A percentile compares a stretch with the other conserved stretches of the same genome.
phyloP scores from a whole-genome alignment of 192 early-diverging fungal genomes.

The Umbelopsis ramanniana region DNA sequence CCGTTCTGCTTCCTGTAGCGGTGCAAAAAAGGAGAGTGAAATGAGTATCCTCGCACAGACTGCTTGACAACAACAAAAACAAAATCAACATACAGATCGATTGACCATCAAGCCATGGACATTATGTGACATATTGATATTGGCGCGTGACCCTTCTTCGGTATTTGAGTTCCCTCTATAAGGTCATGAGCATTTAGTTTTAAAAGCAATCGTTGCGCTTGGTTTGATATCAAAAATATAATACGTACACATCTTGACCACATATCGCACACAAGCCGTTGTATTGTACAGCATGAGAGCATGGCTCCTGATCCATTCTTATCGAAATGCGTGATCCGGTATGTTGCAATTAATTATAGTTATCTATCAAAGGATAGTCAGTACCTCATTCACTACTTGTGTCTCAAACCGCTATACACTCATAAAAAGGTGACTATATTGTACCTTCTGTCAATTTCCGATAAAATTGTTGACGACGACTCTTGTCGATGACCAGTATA shows the following conservation, averaged over 20 bases:
- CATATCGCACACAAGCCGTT: constrained; percentile 84
- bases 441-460: too few relatives aligned
- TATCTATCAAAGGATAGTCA: neutral
- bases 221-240: neutral
- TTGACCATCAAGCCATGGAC: constrained; percentile 71
- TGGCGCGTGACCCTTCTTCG: constrained; percentile 62
- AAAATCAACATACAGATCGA: constrained; percentile 40
- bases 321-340: neutral
- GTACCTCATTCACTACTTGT: neutral
- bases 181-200: neutral
- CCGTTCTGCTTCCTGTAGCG: constrained; percentile 64
- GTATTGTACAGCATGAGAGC: constrained; percentile 76
- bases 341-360: neutral
- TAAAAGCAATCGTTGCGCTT: neutral
- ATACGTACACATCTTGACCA: constrained; percentile 43
- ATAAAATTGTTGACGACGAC: too few relatives aligned
- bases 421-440: too few relatives aligned
- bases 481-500: too few relatives aligned
- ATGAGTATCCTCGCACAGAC: too few relatives aligned
- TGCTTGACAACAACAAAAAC: neutral
- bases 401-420: too few relatives aligned
- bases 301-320: constrained; percentile 49
- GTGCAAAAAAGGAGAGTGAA: neutral
- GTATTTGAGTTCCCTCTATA: constrained; percentile 23
- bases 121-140: constrained; percentile 81